phyloP scores from a whole-genome alignment of 2,329 filamentous ascomycete genomes.

The Epichloe gansuensis region DNA sequence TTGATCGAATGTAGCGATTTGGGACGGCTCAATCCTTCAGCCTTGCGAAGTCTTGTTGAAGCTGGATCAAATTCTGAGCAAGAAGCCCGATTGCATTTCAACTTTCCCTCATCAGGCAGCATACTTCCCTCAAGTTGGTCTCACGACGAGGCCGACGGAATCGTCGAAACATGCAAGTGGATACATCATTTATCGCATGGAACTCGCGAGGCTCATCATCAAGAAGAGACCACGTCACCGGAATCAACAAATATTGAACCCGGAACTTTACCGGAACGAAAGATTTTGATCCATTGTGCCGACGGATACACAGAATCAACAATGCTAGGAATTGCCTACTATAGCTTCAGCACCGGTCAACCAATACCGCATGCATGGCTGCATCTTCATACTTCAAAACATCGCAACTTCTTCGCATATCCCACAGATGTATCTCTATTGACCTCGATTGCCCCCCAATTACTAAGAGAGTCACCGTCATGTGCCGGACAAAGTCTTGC shows the following conservation, averaged over 20 bases:
- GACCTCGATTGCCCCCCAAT: constrained; percentile 59
- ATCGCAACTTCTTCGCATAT: constrained; percentile 93
- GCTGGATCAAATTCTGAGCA: constrained; percentile 29
- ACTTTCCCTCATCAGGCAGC: constrained; percentile 92
- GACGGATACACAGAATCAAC: constrained; percentile 96
- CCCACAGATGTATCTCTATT: constrained; percentile 77
- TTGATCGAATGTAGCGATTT: constrained; percentile 82
- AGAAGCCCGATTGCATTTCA: constrained; percentile 25
- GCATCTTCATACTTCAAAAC: constrained; percentile 62
- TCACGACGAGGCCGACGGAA: constrained; percentile 67
- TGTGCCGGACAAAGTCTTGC: constrained; percentile 34
- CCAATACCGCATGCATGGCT: constrained; percentile 81
- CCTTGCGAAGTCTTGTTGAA: constrained; percentile 50
- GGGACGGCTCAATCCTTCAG: constrained; percentile 59
- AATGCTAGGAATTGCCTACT: constrained; percentile 79
- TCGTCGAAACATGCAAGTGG: constrained; percentile 81
- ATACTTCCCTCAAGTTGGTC: constrained; percentile 76
- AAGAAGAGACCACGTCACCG: not conserved
- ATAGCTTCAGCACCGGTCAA: constrained; percentile 76
- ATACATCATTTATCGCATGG: constrained; percentile 74
- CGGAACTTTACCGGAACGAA: constrained; percentile 34
- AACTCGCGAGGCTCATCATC: constrained; percentile 25
- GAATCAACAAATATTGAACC: constrained; percentile 6
- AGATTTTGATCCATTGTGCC: constrained; percentile 80
- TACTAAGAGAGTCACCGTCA: constrained; percentile 58